Percentiles rank a stretch among this genome's conserved stretches.
phyloP scores from a whole-genome alignment of 2,329 filamentous ascomycete species.

The Cercospora sesami region DNA sequence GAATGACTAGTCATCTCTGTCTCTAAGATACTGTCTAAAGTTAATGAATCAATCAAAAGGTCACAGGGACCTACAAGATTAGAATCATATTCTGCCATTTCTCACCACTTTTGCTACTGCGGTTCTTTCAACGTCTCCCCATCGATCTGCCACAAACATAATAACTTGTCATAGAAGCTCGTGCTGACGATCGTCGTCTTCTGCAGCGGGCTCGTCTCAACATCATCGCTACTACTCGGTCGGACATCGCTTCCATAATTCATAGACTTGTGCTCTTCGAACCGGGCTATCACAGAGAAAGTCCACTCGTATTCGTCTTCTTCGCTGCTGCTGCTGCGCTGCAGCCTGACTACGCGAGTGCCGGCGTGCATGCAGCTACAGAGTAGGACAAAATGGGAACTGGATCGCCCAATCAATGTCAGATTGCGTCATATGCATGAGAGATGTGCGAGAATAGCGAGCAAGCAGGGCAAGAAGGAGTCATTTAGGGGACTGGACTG shows the following conservation, averaged over 20 bases:
- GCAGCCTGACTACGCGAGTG: slow-evolving; percentile 61
- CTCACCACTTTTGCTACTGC: not conserved
- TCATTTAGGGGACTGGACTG: not conserved
- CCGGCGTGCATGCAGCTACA: slow-evolving; percentile 96
- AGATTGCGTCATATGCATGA: slow-evolving; percentile 19
- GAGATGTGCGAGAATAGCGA: not conserved
- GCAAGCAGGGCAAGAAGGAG: not conserved
- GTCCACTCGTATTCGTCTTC: slow-evolving; percentile 49
- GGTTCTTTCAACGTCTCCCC: not conserved
- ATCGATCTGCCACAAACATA: slow-evolving; percentile 62
- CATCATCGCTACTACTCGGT: slow-evolving; percentile 35
- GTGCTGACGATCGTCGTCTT: slow-evolving; percentile 61
- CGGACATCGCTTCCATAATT: slow-evolving; percentile 83
- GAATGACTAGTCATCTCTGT: not conserved
- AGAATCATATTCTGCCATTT: not conserved
- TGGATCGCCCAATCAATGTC: slow-evolving; percentile 9
- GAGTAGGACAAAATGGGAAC: slow-evolving; percentile 56
- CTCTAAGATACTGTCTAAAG: not conserved
- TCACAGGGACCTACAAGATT: not conserved
- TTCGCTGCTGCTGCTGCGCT: slow-evolving; percentile 18
- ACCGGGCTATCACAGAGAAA: slow-evolving; percentile 67
- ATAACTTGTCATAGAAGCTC: slow-evolving; percentile 72
- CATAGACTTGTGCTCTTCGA: slow-evolving; percentile 89
- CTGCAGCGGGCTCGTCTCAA: slow-evolving; percentile 20
- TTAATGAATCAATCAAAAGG: not conserved